Conservation (phyloP, 2,329 filamentous ascomycete genomes). For the Pezizomycotina sp. region DNA sequence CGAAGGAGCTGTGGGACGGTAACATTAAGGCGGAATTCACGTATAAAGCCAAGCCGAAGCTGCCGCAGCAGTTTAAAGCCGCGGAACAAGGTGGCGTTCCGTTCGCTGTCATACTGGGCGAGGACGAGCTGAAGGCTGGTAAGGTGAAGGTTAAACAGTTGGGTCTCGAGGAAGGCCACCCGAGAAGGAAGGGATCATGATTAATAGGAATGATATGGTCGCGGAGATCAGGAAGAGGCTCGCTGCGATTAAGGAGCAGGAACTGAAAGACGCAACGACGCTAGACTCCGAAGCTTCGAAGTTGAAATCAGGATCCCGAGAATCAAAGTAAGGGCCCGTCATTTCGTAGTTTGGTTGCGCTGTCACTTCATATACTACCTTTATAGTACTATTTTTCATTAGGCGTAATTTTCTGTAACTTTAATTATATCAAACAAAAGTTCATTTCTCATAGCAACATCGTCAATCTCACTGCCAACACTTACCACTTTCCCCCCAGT, state of each 20-base stretch:
- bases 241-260: conserved; percentile 26
- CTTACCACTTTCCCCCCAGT: too few species aligned
- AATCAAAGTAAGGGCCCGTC: conserved; percentile 3
- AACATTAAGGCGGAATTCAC: conserved; percentile 73
- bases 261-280: conserved; percentile 20
- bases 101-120: conserved; percentile 74
- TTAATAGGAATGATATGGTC: conserved; percentile 47
- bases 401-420: too few species aligned
- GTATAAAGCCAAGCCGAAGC: conserved; percentile 80
- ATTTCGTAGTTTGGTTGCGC: too few species aligned
- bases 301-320: conserved; percentile 9
- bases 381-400: too few species aligned
- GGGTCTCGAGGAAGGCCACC: conserved; percentile 62
- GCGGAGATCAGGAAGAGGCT: conserved; percentile 44
- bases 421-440: not conserved
- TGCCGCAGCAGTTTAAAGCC: conserved; percentile 78
- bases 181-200: conserved; percentile 77
- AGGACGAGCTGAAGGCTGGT: conserved; percentile 69
- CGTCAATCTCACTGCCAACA: too few species aligned
- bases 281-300: conserved; percentile 15
- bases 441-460: too few species aligned
- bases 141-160: conserved; percentile 81
- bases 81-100: conserved; percentile 67
- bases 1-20: conserved; percentile 62
- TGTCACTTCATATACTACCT: too few species aligned